phyloP scores from a whole-genome alignment of 768 basidiomycete genomes.

The Podaxis pistillaris region DNA sequence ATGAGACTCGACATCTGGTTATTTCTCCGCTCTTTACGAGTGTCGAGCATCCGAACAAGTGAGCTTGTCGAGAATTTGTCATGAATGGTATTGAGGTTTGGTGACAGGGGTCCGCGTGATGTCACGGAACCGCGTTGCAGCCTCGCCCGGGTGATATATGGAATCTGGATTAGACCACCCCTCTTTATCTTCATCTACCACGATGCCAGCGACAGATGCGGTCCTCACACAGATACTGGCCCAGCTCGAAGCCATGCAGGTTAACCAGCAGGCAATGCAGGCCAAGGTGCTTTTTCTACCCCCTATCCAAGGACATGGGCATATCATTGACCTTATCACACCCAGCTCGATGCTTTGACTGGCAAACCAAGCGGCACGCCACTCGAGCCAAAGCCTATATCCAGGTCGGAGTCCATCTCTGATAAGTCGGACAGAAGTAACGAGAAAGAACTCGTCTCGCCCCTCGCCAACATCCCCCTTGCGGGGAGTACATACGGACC shows the following conservation, averaged over 20 bases:
- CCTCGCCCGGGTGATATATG: not conserved
- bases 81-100: no score
- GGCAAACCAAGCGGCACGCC: slow-evolving; percentile 20
- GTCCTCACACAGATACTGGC: slow-evolving; percentile 69
- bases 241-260: slow-evolving; percentile 68
- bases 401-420: slow-evolving; percentile 24
- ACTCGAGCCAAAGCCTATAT: slow-evolving; percentile 31
- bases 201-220: slow-evolving; percentile 50
- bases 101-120: not conserved
- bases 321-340: not conserved
- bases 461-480: slow-evolving; percentile 17
- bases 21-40: no score
- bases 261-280: slow-evolving; percentile 75
- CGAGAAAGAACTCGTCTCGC: slow-evolving; percentile 1
- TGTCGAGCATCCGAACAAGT: no score
- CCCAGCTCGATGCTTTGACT: slow-evolving; percentile 53
- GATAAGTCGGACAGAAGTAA: slow-evolving; percentile 10
- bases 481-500: slow-evolving; percentile 17
- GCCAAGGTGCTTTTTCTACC: slow-evolving; percentile 56
- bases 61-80: not conserved
- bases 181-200: slow-evolving; percentile 5
- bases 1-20: no score
- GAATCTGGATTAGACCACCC: slow-evolving; percentile 7
- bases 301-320: not conserved
- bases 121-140: slow-evolving; percentile 10